Evolutionary conservation across 148 eudicot species (phyloP).

Genomic region (Camellia granthamiana): DNA sequence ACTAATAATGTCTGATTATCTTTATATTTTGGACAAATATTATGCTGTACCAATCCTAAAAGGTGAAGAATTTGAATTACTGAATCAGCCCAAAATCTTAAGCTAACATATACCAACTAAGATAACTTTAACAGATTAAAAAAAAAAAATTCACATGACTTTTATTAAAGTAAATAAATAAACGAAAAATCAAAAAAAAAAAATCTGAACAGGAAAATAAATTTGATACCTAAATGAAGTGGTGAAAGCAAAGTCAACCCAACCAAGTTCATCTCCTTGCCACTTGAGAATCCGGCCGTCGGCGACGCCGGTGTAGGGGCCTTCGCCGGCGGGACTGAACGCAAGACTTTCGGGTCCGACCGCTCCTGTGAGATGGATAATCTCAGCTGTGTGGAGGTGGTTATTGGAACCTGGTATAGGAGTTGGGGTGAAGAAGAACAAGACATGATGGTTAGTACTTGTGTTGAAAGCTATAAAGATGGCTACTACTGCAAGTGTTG

Average conservation of each 20-base stretch:
- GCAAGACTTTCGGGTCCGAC: conserved; percentile 81
- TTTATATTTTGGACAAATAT: no score
- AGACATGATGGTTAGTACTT: not conserved
- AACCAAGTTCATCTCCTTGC: conserved; percentile 31
- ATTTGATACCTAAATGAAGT: conserved; percentile 47
- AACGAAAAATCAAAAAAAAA: not conserved
- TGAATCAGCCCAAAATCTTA: no score
- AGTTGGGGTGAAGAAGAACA: conserved; percentile 20
- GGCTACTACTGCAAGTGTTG: conserved; percentile 30
- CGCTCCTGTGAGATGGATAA: conserved; percentile 31
- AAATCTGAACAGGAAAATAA: not conserved
- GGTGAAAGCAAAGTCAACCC: conserved; percentile 80
- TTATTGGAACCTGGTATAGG: conserved; percentile 28
- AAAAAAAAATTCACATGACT: no score
- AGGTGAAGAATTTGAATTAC: no score
- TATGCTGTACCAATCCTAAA: no score
- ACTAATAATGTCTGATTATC: no score
- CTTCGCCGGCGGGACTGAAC: conserved; percentile 58
- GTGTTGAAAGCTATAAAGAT: conserved; percentile 16
- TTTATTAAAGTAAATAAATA: no score
- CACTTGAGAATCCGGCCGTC: conserved; percentile 79
- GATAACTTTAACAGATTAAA: no score
- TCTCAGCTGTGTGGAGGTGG: conserved; percentile 28
- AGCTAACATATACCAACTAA: no score
- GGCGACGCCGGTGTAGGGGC: conserved; percentile 79